A percentile compares a stretch with the other conserved stretches of the same genome.
Evolutionary conservation across 805 yeast species (phyloP).

Genomic region (Metschnikowia borealis): DNA sequence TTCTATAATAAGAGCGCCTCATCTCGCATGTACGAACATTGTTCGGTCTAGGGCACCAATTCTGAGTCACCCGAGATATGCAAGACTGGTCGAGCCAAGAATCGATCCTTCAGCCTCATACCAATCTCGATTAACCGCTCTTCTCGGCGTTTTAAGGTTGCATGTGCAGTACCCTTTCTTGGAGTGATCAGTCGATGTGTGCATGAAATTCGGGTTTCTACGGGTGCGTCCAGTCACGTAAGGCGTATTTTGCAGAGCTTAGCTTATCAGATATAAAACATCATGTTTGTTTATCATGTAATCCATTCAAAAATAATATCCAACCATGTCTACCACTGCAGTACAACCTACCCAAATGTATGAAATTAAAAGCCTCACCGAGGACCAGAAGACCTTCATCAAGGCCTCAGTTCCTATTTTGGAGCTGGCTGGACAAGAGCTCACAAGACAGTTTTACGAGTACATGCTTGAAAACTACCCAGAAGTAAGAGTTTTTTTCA

Average conservation of each 20-base stretch:
- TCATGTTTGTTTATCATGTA: neutral
- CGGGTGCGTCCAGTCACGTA: conserved; percentile 2
- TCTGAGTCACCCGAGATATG: neutral
- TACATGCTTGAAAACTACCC: conserved; percentile 52
- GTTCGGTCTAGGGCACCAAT: neutral
- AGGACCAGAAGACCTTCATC: conserved; percentile 29
- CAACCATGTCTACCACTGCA: neutral
- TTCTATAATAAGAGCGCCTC: neutral
- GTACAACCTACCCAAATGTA: conserved; percentile 17
- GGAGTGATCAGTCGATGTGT: neutral
- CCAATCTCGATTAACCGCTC: neutral
- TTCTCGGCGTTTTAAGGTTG: neutral
- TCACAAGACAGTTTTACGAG: conserved; percentile 53
- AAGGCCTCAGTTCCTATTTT: conserved; percentile 54
- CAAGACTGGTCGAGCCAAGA: neutral
- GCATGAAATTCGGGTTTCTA: neutral
- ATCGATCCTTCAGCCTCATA: neutral
- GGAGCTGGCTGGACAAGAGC: conserved; percentile 49
- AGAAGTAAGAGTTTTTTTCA: conserved; percentile 58
- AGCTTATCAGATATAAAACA: neutral
- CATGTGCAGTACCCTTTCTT: neutral
- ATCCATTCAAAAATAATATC: neutral
- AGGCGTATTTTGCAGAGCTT: neutral
- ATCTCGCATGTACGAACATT: neutral
- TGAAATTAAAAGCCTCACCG: conserved; percentile 26